A percentile compares a stretch with the other conserved stretches of the same genome.
Conservation (phyloP, 129 eudicot species). For the Centaurea solstitialis region DNA sequence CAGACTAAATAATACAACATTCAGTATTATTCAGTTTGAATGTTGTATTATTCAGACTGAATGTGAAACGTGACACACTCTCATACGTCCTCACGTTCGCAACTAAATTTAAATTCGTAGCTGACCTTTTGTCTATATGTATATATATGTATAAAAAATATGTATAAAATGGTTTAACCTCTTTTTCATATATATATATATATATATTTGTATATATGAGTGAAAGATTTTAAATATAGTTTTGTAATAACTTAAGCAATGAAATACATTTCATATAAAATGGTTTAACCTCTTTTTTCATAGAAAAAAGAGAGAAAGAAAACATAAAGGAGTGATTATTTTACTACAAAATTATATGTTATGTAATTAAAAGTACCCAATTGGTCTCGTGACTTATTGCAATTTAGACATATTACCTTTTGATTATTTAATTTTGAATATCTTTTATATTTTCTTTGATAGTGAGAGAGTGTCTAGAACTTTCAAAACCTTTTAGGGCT, state of each 20-base stretch:
- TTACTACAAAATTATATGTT: neutral
- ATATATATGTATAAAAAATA: too few species aligned
- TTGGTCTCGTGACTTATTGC: neutral
- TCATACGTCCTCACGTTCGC: too few species aligned
- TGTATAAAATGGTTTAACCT: too few species aligned
- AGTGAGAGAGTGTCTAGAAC: slow-evolving; percentile 13
- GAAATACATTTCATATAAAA: neutral
- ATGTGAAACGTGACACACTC: too few species aligned
- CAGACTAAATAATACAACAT: too few species aligned
- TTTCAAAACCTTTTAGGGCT: slow-evolving; percentile 24
- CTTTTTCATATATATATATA: too few species aligned
- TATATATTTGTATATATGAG: too few species aligned
- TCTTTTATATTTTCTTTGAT: neutral
- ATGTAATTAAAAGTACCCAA: neutral
- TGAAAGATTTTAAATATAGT: neutral
- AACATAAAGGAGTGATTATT: neutral
- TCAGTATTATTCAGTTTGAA: too few species aligned
- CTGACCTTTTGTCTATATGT: too few species aligned
- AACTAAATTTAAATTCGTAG: too few species aligned
- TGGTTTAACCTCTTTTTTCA: neutral
- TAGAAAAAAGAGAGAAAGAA: neutral
- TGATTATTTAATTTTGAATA: neutral
- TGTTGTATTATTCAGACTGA: too few species aligned
- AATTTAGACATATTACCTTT: neutral
- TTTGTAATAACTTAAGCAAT: neutral